phyloP scores from a whole-genome alignment of 129 eudicot species.

The Tagetes erecta region DNA sequence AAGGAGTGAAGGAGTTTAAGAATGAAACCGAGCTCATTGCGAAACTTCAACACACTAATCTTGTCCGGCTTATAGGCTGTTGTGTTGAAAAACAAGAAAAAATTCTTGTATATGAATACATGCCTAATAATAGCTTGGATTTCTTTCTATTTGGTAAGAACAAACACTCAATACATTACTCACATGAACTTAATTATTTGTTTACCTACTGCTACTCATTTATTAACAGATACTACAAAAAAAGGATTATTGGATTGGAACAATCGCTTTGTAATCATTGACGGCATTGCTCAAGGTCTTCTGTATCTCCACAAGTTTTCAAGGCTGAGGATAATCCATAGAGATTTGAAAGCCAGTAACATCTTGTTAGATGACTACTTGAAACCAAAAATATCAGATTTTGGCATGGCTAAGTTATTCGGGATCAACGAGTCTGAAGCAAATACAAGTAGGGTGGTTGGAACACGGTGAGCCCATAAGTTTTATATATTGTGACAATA shows the following conservation, averaged over 20 bases:
- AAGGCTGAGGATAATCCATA: slow-evolving; percentile 44
- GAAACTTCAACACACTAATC: slow-evolving; percentile 40
- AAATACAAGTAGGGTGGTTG: slow-evolving; percentile 46
- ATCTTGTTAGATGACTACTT: slow-evolving; percentile 40
- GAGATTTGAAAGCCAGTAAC: slow-evolving; percentile 52
- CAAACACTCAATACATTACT: neutral
- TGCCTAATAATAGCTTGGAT: slow-evolving; percentile 42
- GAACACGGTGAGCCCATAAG: slow-evolving; percentile 47
- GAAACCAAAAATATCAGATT: slow-evolving; percentile 53
- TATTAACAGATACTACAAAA: slow-evolving; percentile 25
- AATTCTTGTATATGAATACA: slow-evolving; percentile 38
- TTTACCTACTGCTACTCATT: slow-evolving; percentile 6
- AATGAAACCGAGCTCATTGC: slow-evolving; percentile 34
- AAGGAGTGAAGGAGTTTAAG: slow-evolving; percentile 34
- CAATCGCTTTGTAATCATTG: slow-evolving; percentile 31
- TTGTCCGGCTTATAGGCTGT: slow-evolving; percentile 32
- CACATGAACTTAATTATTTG: neutral
- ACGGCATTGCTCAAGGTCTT: slow-evolving; percentile 59
- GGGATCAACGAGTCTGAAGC: slow-evolving; percentile 33
- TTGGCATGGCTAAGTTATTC: slow-evolving; percentile 54
- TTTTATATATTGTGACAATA: too few relatives aligned
- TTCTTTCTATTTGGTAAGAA: slow-evolving; percentile 37
- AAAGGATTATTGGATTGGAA: slow-evolving; percentile 39
- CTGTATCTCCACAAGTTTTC: slow-evolving; percentile 54
- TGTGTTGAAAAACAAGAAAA: slow-evolving; percentile 35